phyloP scores from a whole-genome alignment of 176 grass and related monocot genomes.

The Eragrostis curvula region DNA sequence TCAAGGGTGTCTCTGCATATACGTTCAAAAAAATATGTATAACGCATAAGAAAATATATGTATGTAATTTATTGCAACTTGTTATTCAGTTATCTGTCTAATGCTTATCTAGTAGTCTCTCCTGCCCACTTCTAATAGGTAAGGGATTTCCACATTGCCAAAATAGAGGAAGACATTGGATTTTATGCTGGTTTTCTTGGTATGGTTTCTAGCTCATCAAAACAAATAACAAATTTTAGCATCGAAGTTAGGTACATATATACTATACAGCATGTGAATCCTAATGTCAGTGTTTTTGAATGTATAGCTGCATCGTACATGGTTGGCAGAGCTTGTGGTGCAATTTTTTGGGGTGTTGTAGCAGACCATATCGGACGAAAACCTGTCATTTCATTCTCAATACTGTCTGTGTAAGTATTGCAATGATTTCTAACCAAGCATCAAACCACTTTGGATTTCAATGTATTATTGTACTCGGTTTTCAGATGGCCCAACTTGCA shows the following conservation, averaged over 20 bases:
- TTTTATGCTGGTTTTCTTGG: conserved; percentile 67
- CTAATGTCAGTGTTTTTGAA: neutral
- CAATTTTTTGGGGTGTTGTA: conserved; percentile 50
- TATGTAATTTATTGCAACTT: neutral
- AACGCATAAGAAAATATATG: neutral
- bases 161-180: conserved; percentile 64
- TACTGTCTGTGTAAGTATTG: conserved; percentile 53
- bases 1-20: no score
- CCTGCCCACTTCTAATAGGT: conserved; percentile 25
- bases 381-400: conserved; percentile 48
- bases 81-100: neutral
- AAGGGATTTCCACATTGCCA: conserved; percentile 49
- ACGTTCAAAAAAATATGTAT: neutral
- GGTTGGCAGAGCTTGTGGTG: conserved; percentile 47
- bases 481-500: no score
- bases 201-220: neutral
- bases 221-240: neutral
- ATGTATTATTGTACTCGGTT: no score
- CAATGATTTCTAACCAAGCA: neutral
- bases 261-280: neutral
- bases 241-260: neutral
- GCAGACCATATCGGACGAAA: conserved; percentile 55
- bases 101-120: neutral
- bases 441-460: neutral
- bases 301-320: conserved; percentile 63